Base-by-base conservation (phyloP, 352 stramenopile genomes). In the Globisporangium cylindrosporum region DNA sequence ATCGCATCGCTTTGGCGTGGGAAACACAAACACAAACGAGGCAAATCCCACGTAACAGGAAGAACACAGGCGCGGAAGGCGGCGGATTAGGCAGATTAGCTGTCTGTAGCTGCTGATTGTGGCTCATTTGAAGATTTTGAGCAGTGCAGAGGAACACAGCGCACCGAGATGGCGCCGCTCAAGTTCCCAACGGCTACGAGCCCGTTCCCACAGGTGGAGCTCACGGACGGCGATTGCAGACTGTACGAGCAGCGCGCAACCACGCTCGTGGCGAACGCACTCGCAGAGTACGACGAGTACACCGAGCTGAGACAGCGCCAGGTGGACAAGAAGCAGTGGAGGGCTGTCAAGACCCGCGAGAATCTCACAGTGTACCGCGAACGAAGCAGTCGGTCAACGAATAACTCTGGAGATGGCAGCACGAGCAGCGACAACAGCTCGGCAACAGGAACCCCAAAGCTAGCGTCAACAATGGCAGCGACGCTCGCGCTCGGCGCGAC, bases 251-350 rank as follows among this genome's bases (percentile, higher is more conserved):
- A 66, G 57, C 75, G 77, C 41, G 73, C 73, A 0, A 34, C 71
- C 38, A 67, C 70, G 6, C 75, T 81, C 51, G 51, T 79, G 15
- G 58, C 68, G 54, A 70, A 76, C n/a, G 71, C 75, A 4, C 60
- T 81, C 18, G 59, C 67, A 34, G 70, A 79, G 49, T 76, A 78
- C 49, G 73, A 81, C 56, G 38, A 46, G 2, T 67, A 81, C 48
- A 66, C 36, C 12, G 63, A 66, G 12, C 48, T 49, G 32, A 64
- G 66, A 15, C n/a, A 53, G 10, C 66, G 66, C 48, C 62, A 77
- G 15, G 49, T 79, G 53, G 73, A 79, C 24, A 53, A 41, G 22
- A 67, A 63, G n/a, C 67, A 38, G 15, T 81, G 75, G 75, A 75
- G 75, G 15, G 32, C 70, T 22, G 66, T 79, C 34, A 73, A 71